Percentiles rank a stretch among this genome's conserved stretches.
Evolutionary conservation across 192 early-diverging fungal genomes (phyloP).

Genomic region (Chytriomyces confervae): DNA sequence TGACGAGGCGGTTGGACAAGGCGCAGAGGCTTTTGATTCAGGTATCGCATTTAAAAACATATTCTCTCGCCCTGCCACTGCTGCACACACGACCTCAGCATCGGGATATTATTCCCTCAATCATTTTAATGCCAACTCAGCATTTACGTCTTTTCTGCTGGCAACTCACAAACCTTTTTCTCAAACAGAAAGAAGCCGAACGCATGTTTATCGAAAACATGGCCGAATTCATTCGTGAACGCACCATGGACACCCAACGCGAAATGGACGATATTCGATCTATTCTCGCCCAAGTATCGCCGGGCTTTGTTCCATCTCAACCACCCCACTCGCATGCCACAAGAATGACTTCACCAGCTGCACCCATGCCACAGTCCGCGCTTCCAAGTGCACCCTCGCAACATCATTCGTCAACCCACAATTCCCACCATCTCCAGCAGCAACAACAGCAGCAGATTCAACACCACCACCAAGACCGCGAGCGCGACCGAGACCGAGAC

Average conservation of each 20-base stretch:
- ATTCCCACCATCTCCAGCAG: neutral
- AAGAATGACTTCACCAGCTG: no score
- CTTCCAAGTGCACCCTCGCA: neutral
- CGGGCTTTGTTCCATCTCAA: neutral
- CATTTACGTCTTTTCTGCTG: no score
- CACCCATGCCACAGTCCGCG: neutral
- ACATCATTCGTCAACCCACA: no score
- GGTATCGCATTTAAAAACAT: neutral
- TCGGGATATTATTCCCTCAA: no score
- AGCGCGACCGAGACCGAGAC: no score
- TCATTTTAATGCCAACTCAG: no score
- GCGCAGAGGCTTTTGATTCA: conserved; percentile 33
- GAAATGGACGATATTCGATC: conserved; percentile 31
- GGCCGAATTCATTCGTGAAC: conserved; percentile 36
- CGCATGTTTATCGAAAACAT: conserved; percentile 32
- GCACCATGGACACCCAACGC: conserved; percentile 17
- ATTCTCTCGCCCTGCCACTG: no score
- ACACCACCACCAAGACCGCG: neutral
- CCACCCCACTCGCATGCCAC: no score
- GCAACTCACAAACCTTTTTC: no score
- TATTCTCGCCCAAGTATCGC: conserved; percentile 9
- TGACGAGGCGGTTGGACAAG: conserved; percentile 21
- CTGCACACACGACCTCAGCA: no score
- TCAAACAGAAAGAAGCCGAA: conserved; percentile 34
- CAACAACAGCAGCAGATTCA: neutral